Evolutionary conservation across 2,329 filamentous ascomycete species (phyloP).

Genomic region (Aspergillus hiratsukae): DNA sequence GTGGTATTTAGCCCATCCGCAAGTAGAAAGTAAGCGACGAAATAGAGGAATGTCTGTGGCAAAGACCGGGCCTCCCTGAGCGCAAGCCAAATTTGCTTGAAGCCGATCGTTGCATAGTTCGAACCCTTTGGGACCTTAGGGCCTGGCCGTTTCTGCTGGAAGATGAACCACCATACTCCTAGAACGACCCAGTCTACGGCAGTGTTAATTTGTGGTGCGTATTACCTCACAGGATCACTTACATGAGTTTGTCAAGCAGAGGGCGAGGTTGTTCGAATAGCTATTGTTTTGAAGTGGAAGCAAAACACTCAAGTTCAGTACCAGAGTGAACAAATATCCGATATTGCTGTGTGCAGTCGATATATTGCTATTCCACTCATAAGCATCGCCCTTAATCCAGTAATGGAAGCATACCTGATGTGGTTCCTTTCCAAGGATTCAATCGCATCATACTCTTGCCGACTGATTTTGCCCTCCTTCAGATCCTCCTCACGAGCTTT

Average conservation of each 20-base stretch:
- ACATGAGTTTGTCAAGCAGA: slow-evolving; percentile 42
- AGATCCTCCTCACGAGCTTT: slow-evolving; percentile 41
- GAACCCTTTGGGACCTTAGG: slow-evolving; percentile 38
- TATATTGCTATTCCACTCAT: slow-evolving; percentile 27
- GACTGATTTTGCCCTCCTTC: slow-evolving; percentile 34
- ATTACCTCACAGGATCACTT: slow-evolving; percentile 5
- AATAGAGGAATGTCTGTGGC: slow-evolving; percentile 41
- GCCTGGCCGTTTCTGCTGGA: slow-evolving; percentile 38
- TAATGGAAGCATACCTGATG: slow-evolving; percentile 25
- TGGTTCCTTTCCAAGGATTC: slow-evolving; percentile 42
- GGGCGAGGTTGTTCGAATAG: slow-evolving; percentile 38
- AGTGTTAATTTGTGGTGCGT: neutral
- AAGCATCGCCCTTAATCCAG: neutral
- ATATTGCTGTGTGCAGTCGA: slow-evolving; percentile 44
- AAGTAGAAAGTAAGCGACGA: slow-evolving; percentile 40
- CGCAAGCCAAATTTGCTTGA: slow-evolving; percentile 40
- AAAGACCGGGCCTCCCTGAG: slow-evolving; percentile 35
- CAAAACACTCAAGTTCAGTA: slow-evolving; percentile 38
- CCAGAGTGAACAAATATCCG: slow-evolving; percentile 37
- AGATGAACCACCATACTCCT: slow-evolving; percentile 43
- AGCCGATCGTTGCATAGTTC: slow-evolving; percentile 38
- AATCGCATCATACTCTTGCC: slow-evolving; percentile 38
- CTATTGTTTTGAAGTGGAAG: slow-evolving; percentile 34
- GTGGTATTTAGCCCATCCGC: slow-evolving; percentile 42
- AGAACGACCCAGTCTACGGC: slow-evolving; percentile 38